Base-by-base conservation (phyloP, 495 filamentous ascomycete genomes). In the Penicillium fimorum region DNA sequence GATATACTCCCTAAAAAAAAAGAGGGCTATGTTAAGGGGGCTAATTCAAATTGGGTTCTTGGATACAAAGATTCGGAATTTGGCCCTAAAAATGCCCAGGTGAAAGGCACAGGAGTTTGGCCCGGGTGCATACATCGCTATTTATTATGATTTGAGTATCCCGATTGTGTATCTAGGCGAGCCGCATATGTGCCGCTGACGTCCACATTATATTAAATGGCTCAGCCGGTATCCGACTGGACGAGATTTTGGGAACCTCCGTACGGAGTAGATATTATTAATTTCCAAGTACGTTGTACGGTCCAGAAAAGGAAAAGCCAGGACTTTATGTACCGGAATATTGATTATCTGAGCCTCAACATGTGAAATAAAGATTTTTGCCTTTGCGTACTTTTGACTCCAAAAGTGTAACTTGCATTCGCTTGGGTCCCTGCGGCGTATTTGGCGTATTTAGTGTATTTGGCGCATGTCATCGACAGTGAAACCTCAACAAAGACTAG, bases 381-480 rank as follows among this genome's bases (percentile, higher is more conserved):
- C 35, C n/a, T 38, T 38, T 38, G 30, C 30, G 32, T 35, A 17
- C 35, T 3, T 38, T n/a, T 15, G 0, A 5, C n/a, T n/a, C 22
- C 22, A 22, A 22, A 22, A 6, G 15, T n/a, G 35, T 38, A 38
- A n/a, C 35, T 46, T n/a, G 24, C 46, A 32, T 20, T 47, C 46
- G 27, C 29, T 13, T 29, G 29, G 53, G 35, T 38, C 33, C 24
- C 18, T 33, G 53, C 22, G 54, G 12, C 29, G 38, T 3, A 15
- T 24, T 38, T 57, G 47, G 47, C 47, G 18, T n/a, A 47, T 22
- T 22, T 22, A 22, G 12, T 22, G 46, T 13, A 15, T 17, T 50
- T 57, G 55, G 47, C 47, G 47, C 47, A 57, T 52, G 47, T 57
- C 47, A 51, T 51, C 3, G 45, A 37, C 1, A 27, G 33, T 24